phyloP scores from a whole-genome alignment of 176 grass and related monocot species.

The Pharus latifolius region DNA sequence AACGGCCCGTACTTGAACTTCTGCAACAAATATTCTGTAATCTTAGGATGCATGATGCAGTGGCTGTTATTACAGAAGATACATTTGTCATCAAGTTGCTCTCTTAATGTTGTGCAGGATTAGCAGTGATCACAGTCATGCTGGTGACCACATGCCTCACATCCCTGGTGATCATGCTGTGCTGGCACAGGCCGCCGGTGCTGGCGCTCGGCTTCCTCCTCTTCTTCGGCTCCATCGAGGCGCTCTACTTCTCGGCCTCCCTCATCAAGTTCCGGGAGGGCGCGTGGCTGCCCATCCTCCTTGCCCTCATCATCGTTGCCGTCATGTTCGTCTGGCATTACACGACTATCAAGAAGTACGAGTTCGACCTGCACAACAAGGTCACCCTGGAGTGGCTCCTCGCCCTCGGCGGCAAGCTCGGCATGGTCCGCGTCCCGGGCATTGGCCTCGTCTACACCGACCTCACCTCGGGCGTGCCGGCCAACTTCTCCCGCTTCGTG shows the following conservation, averaged over 20 bases:
- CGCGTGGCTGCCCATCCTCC: slow-evolving; percentile 75
- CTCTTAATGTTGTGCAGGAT: slow-evolving; percentile 23
- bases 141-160: slow-evolving; percentile 86
- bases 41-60: too few relatives aligned
- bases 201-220: slow-evolving; percentile 68
- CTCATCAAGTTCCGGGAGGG: slow-evolving; percentile 89
- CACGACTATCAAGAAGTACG: slow-evolving; percentile 87
- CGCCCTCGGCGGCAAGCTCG: slow-evolving; percentile 62
- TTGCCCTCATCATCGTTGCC: slow-evolving; percentile 62
- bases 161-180: slow-evolving; percentile 79
- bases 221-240: slow-evolving; percentile 86
- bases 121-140: slow-evolving; percentile 96
- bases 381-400: slow-evolving; percentile 93
- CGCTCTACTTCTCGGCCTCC: slow-evolving; percentile 89
- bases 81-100: background rate
- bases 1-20: background rate
- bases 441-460: slow-evolving; percentile 94
- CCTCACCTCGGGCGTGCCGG: slow-evolving; percentile 78
- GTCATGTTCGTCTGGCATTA: slow-evolving; percentile 97
- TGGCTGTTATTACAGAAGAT: background rate
- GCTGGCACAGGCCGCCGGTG: slow-evolving; percentile 64
- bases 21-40: background rate
- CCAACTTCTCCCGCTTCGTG: slow-evolving; percentile 95
- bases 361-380: slow-evolving; percentile 90
- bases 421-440: slow-evolving; percentile 88